Evolutionary conservation across 2,329 filamentous ascomycete genomes (phyloP), one percentile per base, ranked within the genome.

Genomic region (Aspergillus sp.): DNA sequence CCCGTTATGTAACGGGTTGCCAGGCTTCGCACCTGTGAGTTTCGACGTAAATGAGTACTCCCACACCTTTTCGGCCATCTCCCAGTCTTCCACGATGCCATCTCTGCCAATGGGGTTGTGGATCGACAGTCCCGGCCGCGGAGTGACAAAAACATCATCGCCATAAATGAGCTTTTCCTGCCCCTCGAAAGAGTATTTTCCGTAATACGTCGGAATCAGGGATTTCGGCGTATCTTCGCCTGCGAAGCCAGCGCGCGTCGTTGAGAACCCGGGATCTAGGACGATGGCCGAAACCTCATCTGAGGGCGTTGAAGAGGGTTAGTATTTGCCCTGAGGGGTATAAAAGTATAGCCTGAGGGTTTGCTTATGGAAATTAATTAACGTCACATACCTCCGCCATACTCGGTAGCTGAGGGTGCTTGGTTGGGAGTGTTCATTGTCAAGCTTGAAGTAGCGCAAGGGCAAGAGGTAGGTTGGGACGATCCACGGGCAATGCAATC

Each of bases 241-340:
- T 13, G 96, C 96, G 74, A 98, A 99, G 61, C 95, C 95, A 63
- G 93, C 95, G 79, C 96, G 93, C 46, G 91, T 93, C 69, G 88
- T 90, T 74, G 91, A 92, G 81, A 93, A 97, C 64, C 96, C 95
- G 3, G 95, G 91, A 75, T 99, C 95, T 74, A 99, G 91, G 43
- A 99, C 92, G 69, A 99, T 91, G 56, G 96, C 96, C 41, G 93
- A 96, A 67, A 99, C 93, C 82, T 99, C 95, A 83, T 99, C 95
- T 97, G 71, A 50, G 61, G 50, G 64, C 51, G 49, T 28, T 5
- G 11, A 5, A 28, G 8, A 48, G 34, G n/a, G 53, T 67, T 49
- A 67, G 61, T 56, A 59, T 48, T 30, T 49, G 28, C 23, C 15
- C 31, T 31, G 22, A 9, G 30, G 8, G 19, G 2, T 31, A 7